Evolutionary conservation across 257 asterid genomes (phyloP), one percentile per base, ranked within the genome.

Genomic region (Solanum okadae): DNA sequence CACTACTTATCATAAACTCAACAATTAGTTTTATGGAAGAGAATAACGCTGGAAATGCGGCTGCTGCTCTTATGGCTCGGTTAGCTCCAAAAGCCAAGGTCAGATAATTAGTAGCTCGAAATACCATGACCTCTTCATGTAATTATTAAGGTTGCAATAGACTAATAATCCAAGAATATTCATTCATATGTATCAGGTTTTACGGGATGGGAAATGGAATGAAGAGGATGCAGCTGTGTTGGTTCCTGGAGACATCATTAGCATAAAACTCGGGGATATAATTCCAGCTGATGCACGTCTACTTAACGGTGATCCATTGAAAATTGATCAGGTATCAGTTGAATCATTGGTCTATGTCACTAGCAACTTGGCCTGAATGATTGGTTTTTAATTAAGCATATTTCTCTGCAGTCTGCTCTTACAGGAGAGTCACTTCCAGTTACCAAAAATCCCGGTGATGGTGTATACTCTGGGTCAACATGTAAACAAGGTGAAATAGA

Each of bases 401-500:
- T 83, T 14, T 67, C 20, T 49, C 86, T 65, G 42, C 91, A 91
- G 91, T 91, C 93, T 86, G 92, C 93, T 42, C 92, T 91, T 79
- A 91, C 93, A 22, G 93, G 93, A 88, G 93, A 91, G 67, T 91
- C 93, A 2, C 90, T 91, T 49, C 93, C 93, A 15, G 93, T 91
- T 27, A 89, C 91, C 72, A 91, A 91, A 86, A 68, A 91, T 87
- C 92, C 93, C 3, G 91, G 92, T 46, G 93, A 91, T 86, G 77
- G 88, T 38, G 85, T 89, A 81, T 89, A 86, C 77, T 89, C 93
- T 8, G 93, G 92, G 15, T 91, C 93, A 49, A 91, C 91, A 44
- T 91, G 92, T 61, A 91, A 91, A 84, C 93, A 91, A 86, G 91
- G 93, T 33, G 93, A 91, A 82, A 86, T 91, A 34, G 93, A 89